phyloP scores from a whole-genome alignment of 805 yeast species.

The Candida pini region DNA sequence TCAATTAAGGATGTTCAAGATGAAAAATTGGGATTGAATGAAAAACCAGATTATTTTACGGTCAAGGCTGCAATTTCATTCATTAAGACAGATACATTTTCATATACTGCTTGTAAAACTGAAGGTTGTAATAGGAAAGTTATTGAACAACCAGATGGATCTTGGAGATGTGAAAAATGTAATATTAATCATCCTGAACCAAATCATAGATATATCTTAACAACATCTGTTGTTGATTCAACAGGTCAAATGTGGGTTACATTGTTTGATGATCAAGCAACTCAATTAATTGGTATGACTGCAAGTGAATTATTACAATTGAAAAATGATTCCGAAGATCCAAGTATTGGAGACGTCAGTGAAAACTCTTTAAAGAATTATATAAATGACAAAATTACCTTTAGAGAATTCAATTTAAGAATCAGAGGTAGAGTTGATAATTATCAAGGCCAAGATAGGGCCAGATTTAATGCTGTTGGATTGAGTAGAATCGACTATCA shows the following conservation, averaged over 20 bases:
- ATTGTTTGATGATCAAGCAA: slow-evolving; percentile 81
- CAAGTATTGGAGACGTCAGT: slow-evolving; percentile 38
- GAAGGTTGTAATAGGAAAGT: slow-evolving; percentile 83
- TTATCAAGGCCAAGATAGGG: slow-evolving; percentile 72
- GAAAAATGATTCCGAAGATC: slow-evolving; percentile 33
- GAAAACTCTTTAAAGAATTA: slow-evolving; percentile 29
- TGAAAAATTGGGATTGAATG: slow-evolving; percentile 66
- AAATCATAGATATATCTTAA: slow-evolving; percentile 71
- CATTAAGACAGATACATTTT: slow-evolving; percentile 68
- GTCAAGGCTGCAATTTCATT: slow-evolving; percentile 70
- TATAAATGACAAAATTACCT: slow-evolving; percentile 35
- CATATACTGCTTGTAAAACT: slow-evolving; percentile 83
- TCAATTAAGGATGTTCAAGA: slow-evolving; percentile 60
- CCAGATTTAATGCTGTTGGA: slow-evolving; percentile 64
- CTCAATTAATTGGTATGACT: slow-evolving; percentile 53
- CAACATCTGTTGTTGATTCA: slow-evolving; percentile 70
- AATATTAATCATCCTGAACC: slow-evolving; percentile 65
- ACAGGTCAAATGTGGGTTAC: slow-evolving; percentile 85
- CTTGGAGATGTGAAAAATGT: slow-evolving; percentile 95
- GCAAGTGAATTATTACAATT: slow-evolving; percentile 53
- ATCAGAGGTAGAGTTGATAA: slow-evolving; percentile 78
- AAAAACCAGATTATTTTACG: slow-evolving; percentile 73
- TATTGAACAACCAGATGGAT: slow-evolving; percentile 61
- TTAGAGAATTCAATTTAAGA: slow-evolving; percentile 70
- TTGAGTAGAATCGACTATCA: slow-evolving; percentile 48